Percentiles rank a stretch among this genome's conserved stretches.
Evolutionary conservation across 73 alveolate genomes (phyloP).

Genomic region (Urostyla sp.): DNA sequence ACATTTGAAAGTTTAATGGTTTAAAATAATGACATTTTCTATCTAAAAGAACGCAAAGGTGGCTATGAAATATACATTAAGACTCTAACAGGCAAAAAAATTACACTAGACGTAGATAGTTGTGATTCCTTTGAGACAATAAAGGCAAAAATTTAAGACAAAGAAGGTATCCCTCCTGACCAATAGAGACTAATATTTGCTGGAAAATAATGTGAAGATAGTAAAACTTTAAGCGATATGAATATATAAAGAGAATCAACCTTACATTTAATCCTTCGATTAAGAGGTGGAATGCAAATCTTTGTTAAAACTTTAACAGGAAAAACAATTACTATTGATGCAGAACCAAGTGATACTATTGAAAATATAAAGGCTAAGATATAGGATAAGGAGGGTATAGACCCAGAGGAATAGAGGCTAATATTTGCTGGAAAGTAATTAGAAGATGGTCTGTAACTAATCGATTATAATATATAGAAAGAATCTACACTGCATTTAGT

Average conservation of each 20-base stretch:
- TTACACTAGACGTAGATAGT: background rate
- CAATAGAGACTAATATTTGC: slow-evolving; percentile 10
- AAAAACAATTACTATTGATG: slow-evolving; percentile 43
- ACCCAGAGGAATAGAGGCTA: slow-evolving; percentile 52
- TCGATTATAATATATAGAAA: slow-evolving; percentile 36
- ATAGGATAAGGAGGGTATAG: slow-evolving; percentile 64
- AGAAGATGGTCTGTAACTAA: slow-evolving; percentile 39
- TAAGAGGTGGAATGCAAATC: slow-evolving; percentile 54
- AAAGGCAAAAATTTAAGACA: background rate
- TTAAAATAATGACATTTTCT: too few species aligned
- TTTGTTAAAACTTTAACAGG: slow-evolving; percentile 59
- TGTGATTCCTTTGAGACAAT: background rate
- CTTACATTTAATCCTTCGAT: background rate
- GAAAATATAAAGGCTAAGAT: slow-evolving; percentile 54
- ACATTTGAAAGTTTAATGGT: too few species aligned
- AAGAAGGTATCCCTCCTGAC: slow-evolving; percentile 3
- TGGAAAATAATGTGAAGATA: background rate
- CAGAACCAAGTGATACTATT: slow-evolving; percentile 49
- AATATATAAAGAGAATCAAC: background rate
- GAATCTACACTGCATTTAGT: background rate
- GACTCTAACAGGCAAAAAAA: background rate
- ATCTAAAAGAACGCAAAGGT: too few species aligned
- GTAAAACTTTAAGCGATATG: background rate
- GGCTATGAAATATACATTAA: background rate
- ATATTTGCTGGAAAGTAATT: slow-evolving; percentile 45